phyloP scores from a whole-genome alignment of 768 basidiomycete species.

The Russula olivacea region DNA sequence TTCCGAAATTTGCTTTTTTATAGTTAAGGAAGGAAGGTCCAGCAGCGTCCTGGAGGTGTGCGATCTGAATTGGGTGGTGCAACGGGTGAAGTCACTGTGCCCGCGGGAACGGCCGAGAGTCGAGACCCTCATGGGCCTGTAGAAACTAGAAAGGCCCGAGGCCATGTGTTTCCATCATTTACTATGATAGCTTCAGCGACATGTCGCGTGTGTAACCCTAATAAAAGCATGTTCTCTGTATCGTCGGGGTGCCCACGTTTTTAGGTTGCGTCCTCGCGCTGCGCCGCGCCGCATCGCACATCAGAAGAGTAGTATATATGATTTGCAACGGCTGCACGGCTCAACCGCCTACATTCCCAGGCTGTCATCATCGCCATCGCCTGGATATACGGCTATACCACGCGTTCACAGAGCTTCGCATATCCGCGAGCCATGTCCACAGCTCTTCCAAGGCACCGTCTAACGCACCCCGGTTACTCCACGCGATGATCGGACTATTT shows the following conservation, averaged over 20 bases:
- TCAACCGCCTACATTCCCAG: neutral
- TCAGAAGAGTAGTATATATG: neutral
- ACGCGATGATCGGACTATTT: constrained; percentile 21
- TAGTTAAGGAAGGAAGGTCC: no score
- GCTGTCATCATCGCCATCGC: constrained; percentile 18
- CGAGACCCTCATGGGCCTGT: neutral
- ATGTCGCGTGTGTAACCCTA: neutral
- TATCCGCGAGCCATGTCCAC: constrained; percentile 22
- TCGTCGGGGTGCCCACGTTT: neutral
- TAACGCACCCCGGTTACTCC: constrained; percentile 21
- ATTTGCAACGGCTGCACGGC: neutral
- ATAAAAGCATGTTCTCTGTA: neutral
- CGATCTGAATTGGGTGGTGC: no score
- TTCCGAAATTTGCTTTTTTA: neutral
- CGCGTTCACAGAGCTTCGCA: constrained; percentile 18
- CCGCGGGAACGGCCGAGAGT: neutral
- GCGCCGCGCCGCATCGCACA: no score
- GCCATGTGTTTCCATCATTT: neutral
- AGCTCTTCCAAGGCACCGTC: constrained; percentile 23
- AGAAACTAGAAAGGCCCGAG: neutral
- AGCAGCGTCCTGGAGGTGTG: neutral
- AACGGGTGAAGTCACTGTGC: neutral
- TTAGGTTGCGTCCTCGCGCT: neutral
- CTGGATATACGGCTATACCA: constrained; percentile 18
- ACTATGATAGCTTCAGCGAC: neutral